Conservation (phyloP, 2,329 filamentous ascomycete genomes). For the Ophiobolus disseminans region DNA sequence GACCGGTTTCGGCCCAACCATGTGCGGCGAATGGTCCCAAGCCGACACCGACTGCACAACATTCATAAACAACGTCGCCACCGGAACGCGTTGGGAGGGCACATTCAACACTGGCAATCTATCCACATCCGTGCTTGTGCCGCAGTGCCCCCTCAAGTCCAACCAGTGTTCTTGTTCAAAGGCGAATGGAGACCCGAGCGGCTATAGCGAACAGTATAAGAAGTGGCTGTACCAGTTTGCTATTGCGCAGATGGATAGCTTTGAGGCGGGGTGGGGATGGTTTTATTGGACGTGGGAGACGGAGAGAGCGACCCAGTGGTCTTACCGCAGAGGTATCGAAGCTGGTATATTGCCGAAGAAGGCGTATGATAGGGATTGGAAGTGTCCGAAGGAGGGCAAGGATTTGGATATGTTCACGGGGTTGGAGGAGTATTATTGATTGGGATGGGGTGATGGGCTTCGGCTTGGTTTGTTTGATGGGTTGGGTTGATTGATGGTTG, state of each 20-base stretch:
- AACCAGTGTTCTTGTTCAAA: constrained; percentile 72
- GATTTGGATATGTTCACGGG: constrained; percentile 52
- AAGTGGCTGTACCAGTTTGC: constrained; percentile 87
- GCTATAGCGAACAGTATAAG: constrained; percentile 79
- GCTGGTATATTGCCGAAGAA: constrained; percentile 77
- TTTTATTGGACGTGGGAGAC: constrained; percentile 99
- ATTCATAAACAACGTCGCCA: constrained; percentile 87
- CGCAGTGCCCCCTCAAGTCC: constrained; percentile 72
- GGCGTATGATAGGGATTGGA: constrained; percentile 53
- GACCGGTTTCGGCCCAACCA: constrained; percentile 88
- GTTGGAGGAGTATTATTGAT: constrained; percentile 55
- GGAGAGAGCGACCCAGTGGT: constrained; percentile 87
- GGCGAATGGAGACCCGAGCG: constrained; percentile 75
- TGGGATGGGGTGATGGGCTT: not conserved
- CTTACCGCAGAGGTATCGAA: constrained; percentile 79
- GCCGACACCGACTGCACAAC: constrained; percentile 93
- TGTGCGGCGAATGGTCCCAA: constrained; percentile 97
- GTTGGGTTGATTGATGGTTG: too few species aligned
- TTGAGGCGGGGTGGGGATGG: constrained; percentile 95
- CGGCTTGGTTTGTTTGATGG: not conserved
- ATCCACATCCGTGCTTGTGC: constrained; percentile 68
- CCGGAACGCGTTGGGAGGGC: constrained; percentile 90
- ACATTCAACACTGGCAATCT: constrained; percentile 75
- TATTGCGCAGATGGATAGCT: constrained; percentile 93
- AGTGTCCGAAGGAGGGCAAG: constrained; percentile 44